These are phyloP conservation scores for Aureobasidium vineae DNA, from an alignment of 2,329 filamentous ascomycete species.

Conservation along the genomic window DNA sequence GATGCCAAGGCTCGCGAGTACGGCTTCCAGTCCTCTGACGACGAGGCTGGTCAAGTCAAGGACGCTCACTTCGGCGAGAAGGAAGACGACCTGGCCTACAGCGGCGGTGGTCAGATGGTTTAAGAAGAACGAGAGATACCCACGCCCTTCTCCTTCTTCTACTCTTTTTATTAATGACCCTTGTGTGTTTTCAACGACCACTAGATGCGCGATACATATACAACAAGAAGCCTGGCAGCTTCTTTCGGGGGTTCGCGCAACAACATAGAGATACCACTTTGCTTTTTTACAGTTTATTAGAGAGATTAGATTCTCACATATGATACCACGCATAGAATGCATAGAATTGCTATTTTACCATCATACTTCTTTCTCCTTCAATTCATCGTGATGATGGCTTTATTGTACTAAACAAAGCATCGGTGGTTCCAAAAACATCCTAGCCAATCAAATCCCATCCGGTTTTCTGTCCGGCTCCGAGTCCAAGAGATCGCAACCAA, in stretches of 20 bases:
- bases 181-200: conserved; percentile 17
- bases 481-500: neutral
- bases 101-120: conserved; percentile 28
- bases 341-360: conserved; percentile 19
- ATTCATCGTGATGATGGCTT: too few species aligned
- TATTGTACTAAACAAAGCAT: neutral
- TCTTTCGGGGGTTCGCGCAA: neutral
- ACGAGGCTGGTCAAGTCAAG: conserved; percentile 36
- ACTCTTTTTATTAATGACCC: conserved; percentile 3
- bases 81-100: conserved; percentile 28
- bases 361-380: neutral
- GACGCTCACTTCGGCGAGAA: conserved; percentile 32
- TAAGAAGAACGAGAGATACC: conserved; percentile 19
- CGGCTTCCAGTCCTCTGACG: conserved; percentile 35
- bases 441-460: neutral
- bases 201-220: conserved; percentile 17
- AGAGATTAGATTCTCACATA: conserved; percentile 11
- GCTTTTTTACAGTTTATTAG: conserved; percentile 10
- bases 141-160: neutral
- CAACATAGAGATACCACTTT: conserved; percentile 17
- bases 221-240: conserved; percentile 13
- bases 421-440: neutral
- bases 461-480: neutral
- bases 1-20: conserved; percentile 39
- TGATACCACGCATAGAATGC: conserved; percentile 24